Evolutionary conservation across 768 basidiomycete species (phyloP), one percentile per base, ranked within the genome.

Genomic region (Amanita brunnescens): DNA sequence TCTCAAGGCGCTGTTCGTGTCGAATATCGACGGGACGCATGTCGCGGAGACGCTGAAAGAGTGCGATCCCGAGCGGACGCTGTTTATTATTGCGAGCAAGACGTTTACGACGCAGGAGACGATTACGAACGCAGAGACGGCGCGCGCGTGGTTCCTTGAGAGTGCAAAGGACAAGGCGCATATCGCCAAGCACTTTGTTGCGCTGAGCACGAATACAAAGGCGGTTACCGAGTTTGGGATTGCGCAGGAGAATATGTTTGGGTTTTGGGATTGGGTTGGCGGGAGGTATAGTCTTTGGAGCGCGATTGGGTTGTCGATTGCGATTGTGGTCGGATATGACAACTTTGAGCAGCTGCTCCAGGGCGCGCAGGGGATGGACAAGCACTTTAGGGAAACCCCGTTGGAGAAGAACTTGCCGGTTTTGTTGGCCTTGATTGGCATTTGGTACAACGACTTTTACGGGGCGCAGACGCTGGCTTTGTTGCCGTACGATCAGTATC

Each of bases 231-330:
- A 77, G 2, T 99, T 99, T 62, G 96, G 96, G 37, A 99, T 99
- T 62, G 75, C 85, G 41, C 67, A 83, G 54, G 77, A 78, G 58
- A 97, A 97, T 73, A 99, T 99, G 94, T 99, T 99, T 81, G 84
- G 87, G 64, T 98, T 99, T 81, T 99, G 95, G 95, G 96, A 98
- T 70, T 99, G 96, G 96, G 96, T 99, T 56, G 96, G 96, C 55
- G 96, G 96, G 23, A 82, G 95, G 56, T 99, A 99, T 79, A 92
- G 88, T 60, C 76, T 99, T 57, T 98, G 96, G 95, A 93, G 91
- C 55, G 95, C 96, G 26, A 97, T 99, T 59, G 96, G 96, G 53
- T 76, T 98, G 53, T 89, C 90, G 40, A 98, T 99, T 68, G 88
- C 90, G 34, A 73, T 98, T 46, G 86, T 83, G 41, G 88, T 98